Evolutionary conservation across 345 rosid genomes (phyloP), one percentile per base, ranked within the genome.

Genomic region (Gossypium longicalyx): DNA sequence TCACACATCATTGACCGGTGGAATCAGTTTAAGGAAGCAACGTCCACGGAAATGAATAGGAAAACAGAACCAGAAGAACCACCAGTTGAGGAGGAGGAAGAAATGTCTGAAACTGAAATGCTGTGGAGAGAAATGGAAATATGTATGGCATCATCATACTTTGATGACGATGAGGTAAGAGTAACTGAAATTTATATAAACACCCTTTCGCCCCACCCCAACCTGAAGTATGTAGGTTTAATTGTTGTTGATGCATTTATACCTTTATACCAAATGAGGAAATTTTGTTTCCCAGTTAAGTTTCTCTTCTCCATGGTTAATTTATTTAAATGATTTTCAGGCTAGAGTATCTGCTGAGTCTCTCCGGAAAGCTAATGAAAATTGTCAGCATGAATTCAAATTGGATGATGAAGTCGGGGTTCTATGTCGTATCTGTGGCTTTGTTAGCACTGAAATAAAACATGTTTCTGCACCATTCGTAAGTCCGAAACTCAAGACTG

Each of bases 81-180:
- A 41, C 62, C 43, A 76, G 76, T 1, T 13, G 84, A 86, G 75
- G 91, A 84, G 69, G 92, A 91, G 2, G 92, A 78, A 75, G 91
- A 95, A 73, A 61, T 73, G n/a, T 87, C 94, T 8, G 98, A 91
- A 77, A 79, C 65, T 38, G 97, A 93, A 45, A 83, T 90, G 85
- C 80, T 93, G 77, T 93, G 98, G 99, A 87, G 81, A 84, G 98
- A 95, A 81, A 90, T 95, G 98, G 93, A 90, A 65, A 79, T 91
- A 43, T 87, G 83, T 63, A 64, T 90, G 89, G 92, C 98, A 75
- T 89, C 97, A 34, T 78, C 87, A 43, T 89, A 86, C 86, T 83
- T 93, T 57, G 94, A 90, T 64, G 94, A 93, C 75, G 83, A 85
- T 52, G 97, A 93, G 97, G 99, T 91, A 51, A 45, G 29, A 58